phyloP scores from a whole-genome alignment of 2,329 filamentous ascomycete genomes.

The Neonectria faginata region DNA sequence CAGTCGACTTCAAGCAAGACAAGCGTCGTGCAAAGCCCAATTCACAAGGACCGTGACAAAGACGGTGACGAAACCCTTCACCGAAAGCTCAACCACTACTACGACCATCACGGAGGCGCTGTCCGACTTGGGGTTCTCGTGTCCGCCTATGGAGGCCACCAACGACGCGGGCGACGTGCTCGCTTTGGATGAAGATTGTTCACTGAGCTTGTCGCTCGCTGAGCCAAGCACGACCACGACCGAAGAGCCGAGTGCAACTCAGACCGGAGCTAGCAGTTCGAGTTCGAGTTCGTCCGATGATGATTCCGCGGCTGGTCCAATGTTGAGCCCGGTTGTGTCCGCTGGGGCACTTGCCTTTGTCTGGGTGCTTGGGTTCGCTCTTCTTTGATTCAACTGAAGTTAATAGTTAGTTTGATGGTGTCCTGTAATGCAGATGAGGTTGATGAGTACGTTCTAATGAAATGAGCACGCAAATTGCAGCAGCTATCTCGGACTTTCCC shows the following conservation, averaged over 20 bases:
- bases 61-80: not conserved
- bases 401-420: too few relatives aligned
- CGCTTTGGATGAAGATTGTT: slow-evolving; percentile 9
- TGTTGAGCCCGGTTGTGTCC: not conserved
- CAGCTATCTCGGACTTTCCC: too few relatives aligned
- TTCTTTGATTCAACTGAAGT: not conserved
- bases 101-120: slow-evolving; percentile 2
- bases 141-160: slow-evolving; percentile 10
- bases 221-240: not conserved
- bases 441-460: too few relatives aligned
- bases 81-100: not conserved
- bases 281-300: not conserved
- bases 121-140: slow-evolving; percentile 6
- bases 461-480: too few relatives aligned
- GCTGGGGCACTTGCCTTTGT: not conserved
- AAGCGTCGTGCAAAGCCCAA: slow-evolving; percentile 2
- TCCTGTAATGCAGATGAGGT: too few relatives aligned
- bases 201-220: slow-evolving; percentile 2
- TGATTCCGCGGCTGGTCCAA: not conserved
- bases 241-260: not conserved
- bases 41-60: not conserved
- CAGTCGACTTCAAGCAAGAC: not conserved
- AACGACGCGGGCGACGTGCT: slow-evolving; percentile 14
- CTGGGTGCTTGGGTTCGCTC: not conserved
- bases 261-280: not conserved